A percentile compares a stretch with the other conserved stretches of the same genome.
phyloP scores from a whole-genome alignment of 1,139 yeast species.

The Kodamaea sp. region DNA sequence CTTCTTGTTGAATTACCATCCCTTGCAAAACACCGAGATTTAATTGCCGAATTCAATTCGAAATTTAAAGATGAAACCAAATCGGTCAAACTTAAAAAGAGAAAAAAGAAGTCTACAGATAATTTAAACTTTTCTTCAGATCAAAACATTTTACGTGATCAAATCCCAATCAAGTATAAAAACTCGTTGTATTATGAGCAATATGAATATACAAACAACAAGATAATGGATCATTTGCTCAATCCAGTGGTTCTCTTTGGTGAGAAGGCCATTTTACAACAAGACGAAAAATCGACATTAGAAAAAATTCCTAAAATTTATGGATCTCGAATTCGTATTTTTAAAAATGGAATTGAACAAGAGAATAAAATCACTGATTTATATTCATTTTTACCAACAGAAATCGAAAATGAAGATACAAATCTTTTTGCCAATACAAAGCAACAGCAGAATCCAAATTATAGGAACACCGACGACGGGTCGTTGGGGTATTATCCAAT shows the following conservation, averaged over 20 bases:
- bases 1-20: slow-evolving; percentile 70
- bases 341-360: slow-evolving; percentile 67
- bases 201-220: slow-evolving; percentile 76
- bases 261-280: slow-evolving; percentile 49
- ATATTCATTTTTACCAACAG: slow-evolving; percentile 69
- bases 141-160: slow-evolving; percentile 62
- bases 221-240: slow-evolving; percentile 69
- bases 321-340: slow-evolving; percentile 60
- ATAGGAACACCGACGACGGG: slow-evolving; percentile 68
- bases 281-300: slow-evolving; percentile 18
- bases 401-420: slow-evolving; percentile 26
- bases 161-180: slow-evolving; percentile 82
- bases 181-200: slow-evolving; percentile 80
- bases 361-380: slow-evolving; percentile 68
- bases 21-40: slow-evolving; percentile 38
- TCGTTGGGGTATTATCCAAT: slow-evolving; percentile 89
- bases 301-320: slow-evolving; percentile 44
- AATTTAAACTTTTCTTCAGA: slow-evolving; percentile 21
- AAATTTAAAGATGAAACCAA: slow-evolving; percentile 11
- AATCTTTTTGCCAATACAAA: slow-evolving; percentile 31
- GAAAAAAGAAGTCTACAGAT: slow-evolving; percentile 20
- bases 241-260: slow-evolving; percentile 73
- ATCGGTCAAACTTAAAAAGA: slow-evolving; percentile 14
- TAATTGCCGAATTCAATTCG: slow-evolving; percentile 19
- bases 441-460: slow-evolving; percentile 48